These are phyloP conservation scores for Gypsophila paniculata DNA, from an alignment of 179 eudicot genomes.

Conservation along the genomic window DNA sequence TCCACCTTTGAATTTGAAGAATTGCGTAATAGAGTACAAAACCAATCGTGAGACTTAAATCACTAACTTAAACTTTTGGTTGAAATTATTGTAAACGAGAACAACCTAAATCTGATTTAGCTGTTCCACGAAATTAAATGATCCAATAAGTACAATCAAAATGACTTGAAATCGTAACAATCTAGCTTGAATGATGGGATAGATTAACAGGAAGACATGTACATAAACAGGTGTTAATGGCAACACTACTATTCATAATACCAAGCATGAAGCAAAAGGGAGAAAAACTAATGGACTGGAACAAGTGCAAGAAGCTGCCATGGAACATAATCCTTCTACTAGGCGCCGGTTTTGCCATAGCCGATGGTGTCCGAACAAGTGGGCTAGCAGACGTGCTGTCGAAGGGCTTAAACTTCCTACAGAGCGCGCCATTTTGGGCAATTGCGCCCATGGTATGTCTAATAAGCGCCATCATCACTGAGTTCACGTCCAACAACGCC, in stretches of 20 bases:
- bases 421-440: constrained; percentile 57
- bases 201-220: neutral
- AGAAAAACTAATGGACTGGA: constrained; percentile 95
- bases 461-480: constrained; percentile 55
- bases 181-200: too few relatives aligned
- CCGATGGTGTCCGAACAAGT: constrained; percentile 73
- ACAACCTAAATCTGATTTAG: too few relatives aligned
- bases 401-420: constrained; percentile 48
- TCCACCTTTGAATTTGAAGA: too few relatives aligned
- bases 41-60: too few relatives aligned
- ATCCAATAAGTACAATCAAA: too few relatives aligned
- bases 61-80: too few relatives aligned
- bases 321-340: constrained; percentile 74
- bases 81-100: too few relatives aligned
- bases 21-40: too few relatives aligned
- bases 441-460: constrained; percentile 67
- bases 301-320: constrained; percentile 82
- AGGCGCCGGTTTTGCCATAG: constrained; percentile 91
- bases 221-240: constrained; percentile 64
- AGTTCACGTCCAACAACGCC: constrained; percentile 80
- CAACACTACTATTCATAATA: constrained; percentile 78
- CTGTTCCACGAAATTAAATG: too few relatives aligned
- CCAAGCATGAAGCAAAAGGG: constrained; percentile 69
- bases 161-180: too few relatives aligned
- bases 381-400: constrained; percentile 73